Evolutionary conservation across 2,329 filamentous ascomycete species (phyloP).

Genomic region (Botrytis cinerea): DNA sequence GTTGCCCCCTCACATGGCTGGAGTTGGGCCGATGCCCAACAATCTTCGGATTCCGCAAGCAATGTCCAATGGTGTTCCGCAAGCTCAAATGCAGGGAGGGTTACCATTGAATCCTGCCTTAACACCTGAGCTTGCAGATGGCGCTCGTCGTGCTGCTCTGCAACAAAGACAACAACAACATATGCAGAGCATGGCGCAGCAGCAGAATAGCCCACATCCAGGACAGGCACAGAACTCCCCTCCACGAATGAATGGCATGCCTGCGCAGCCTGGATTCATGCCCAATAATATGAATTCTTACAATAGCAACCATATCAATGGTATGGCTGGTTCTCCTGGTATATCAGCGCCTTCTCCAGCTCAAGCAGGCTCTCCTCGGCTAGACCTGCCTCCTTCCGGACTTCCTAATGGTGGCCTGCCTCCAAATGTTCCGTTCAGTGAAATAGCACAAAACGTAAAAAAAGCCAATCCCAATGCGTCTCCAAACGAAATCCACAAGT

Average conservation of each 20-base stretch:
- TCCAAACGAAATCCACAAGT: constrained; percentile 21
- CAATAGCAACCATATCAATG: constrained; percentile 48
- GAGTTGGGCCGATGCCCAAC: constrained; percentile 42
- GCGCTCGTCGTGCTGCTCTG: constrained; percentile 62
- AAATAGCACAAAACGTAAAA: constrained; percentile 19
- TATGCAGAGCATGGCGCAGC: constrained; percentile 34
- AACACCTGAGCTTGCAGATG: constrained; percentile 59
- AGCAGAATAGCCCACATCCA: constrained; percentile 34
- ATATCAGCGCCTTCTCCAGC: constrained; percentile 34
- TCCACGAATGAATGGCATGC: constrained; percentile 41
- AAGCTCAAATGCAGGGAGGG: constrained; percentile 67
- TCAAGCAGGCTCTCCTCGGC: constrained; percentile 38
- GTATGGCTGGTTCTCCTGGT: constrained; percentile 47
- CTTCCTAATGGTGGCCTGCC: constrained; percentile 17
- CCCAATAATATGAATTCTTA: constrained; percentile 54
- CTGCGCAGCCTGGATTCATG: constrained; percentile 36
- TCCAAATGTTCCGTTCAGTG: constrained; percentile 10
- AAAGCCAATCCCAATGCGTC: constrained; percentile 13
- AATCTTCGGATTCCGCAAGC: constrained; percentile 46
- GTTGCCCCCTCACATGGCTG: constrained; percentile 39
- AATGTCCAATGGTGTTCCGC: constrained; percentile 58
- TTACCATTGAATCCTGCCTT: constrained; percentile 56
- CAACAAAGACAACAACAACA: constrained; percentile 37
- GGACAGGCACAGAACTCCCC: constrained; percentile 44
- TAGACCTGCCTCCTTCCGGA: constrained; percentile 31